phyloP scores from a whole-genome alignment of 78 protist genomes.

The Dictyostelium purpureum region DNA sequence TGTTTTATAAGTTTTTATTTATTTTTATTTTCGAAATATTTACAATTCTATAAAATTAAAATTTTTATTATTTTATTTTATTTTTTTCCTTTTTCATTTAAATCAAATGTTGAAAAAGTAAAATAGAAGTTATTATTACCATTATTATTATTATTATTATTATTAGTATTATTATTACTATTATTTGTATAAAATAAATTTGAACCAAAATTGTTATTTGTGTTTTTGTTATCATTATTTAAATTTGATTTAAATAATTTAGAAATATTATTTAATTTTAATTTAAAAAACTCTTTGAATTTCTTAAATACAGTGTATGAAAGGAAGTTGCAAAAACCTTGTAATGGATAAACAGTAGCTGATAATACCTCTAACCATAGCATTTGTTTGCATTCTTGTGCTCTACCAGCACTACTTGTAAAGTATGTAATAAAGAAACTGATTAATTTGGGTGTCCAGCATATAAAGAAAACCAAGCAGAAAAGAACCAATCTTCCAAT shows the following conservation, averaged over 20 bases:
- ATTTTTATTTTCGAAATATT: too few species aligned
- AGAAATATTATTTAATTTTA: too few species aligned
- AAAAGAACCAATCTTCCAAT: neutral
- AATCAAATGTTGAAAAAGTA: constrained; percentile 16
- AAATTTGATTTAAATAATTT: neutral
- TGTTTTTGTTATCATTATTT: neutral
- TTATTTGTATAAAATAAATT: neutral
- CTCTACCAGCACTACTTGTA: neutral
- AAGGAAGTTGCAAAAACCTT: neutral
- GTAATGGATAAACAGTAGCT: neutral
- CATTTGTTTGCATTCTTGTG: neutral
- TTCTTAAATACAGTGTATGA: neutral
- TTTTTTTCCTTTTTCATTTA: too few species aligned
- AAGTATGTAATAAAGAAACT: neutral
- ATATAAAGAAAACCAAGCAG: neutral
- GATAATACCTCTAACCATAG: neutral
- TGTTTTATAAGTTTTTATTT: too few species aligned
- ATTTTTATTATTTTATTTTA: too few species aligned
- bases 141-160: too few species aligned
- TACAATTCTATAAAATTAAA: too few species aligned
- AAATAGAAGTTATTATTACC: neutral
- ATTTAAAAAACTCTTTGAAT: neutral
- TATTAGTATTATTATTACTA: too few species aligned
- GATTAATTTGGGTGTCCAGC: neutral
- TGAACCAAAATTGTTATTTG: neutral